Percentiles rank a stretch among this genome's conserved stretches.
These are phyloP conservation scores for Naganishia vaughanmartiniae DNA, from an alignment of 768 basidiomycete species.

Conservation along the genomic window DNA sequence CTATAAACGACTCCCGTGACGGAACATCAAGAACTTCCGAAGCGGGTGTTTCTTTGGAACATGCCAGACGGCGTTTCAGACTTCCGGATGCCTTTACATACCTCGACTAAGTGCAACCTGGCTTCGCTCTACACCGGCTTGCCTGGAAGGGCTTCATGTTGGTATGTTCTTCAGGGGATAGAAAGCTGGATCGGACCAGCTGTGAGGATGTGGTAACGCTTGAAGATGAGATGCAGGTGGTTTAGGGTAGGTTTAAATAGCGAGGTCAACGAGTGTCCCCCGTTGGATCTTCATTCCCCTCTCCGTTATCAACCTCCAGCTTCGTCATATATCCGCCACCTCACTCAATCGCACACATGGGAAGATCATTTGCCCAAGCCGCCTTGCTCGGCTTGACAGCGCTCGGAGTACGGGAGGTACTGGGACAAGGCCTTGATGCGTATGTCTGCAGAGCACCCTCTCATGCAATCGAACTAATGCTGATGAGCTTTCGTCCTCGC, in stretches of 20 bases:
- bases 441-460: background rate
- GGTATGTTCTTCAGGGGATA: background rate
- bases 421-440: conserved; percentile 7
- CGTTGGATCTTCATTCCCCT: background rate
- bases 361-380: background rate
- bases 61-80: background rate
- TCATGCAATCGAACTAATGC: background rate
- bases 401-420: background rate
- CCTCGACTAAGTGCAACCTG: background rate
- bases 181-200: too few species aligned
- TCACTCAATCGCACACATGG: background rate
- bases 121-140: background rate
- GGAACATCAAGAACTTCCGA: background rate
- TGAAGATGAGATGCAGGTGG: too few species aligned
- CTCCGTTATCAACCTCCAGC: background rate
- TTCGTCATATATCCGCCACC: background rate
- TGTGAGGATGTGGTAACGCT: too few species aligned
- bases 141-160: background rate
- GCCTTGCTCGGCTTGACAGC: background rate
- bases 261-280: background rate
- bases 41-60: background rate
- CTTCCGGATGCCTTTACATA: background rate
- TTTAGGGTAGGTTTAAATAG: background rate
- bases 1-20: background rate
- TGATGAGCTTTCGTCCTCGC: background rate